A percentile compares a stretch with the other conserved stretches of the same genome.
Conservation (phyloP, 148 eudicot genomes). For the Persicaria maculosa region DNA sequence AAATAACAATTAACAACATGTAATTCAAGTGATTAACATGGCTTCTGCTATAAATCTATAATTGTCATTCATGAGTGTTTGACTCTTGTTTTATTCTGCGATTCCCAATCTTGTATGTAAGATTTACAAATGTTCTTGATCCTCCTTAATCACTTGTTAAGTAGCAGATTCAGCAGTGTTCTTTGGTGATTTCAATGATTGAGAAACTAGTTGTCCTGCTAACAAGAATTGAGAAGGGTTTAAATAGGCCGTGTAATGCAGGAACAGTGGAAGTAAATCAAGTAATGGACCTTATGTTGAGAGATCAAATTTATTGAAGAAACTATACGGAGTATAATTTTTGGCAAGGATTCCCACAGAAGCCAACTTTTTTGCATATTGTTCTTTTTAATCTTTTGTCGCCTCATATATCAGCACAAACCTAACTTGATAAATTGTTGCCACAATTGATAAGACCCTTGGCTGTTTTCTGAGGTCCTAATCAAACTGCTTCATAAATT, state of each 20-base stretch:
- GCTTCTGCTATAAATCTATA: not conserved
- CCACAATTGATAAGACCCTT: not conserved
- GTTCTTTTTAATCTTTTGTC: not conserved
- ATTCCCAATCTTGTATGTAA: not conserved
- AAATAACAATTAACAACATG: not conserved
- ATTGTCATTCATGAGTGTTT: not conserved
- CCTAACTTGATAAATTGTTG: not conserved
- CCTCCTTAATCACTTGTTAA: not conserved
- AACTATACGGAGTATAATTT: not conserved
- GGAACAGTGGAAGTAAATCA: not conserved
- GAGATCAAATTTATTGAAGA: not conserved
- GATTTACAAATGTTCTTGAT: not conserved
- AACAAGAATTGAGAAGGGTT: not conserved
- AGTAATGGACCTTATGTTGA: not conserved
- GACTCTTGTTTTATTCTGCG: not conserved
- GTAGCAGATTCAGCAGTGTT: not conserved
- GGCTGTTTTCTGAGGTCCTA: not conserved
- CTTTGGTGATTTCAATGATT: not conserved
- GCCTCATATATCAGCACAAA: not conserved
- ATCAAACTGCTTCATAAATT: not conserved
- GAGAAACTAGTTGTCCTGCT: not conserved
- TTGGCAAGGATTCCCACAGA: not conserved
- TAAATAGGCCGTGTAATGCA: not conserved
- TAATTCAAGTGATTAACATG: not conserved
- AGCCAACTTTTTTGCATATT: not conserved